Evolutionary conservation across 2,329 filamentous ascomycete genomes (phyloP), one percentile per base, ranked within the genome.

Genomic region (Leptographium galeiforme): DNA sequence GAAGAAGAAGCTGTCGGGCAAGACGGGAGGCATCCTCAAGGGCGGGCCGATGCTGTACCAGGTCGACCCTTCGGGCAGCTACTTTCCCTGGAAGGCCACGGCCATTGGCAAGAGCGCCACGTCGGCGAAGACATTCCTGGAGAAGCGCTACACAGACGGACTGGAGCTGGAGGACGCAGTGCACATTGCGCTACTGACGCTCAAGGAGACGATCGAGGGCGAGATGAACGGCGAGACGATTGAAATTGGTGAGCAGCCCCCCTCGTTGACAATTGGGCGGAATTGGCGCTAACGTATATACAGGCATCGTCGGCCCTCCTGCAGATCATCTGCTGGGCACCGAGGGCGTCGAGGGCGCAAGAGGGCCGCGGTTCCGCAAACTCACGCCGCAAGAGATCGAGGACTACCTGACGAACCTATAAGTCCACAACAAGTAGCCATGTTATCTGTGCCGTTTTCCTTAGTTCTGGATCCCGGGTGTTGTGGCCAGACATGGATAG

Each of bases 211-310:
- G 55, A 98, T 98, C 66, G 91, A 97, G 74, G 93, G 93, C 55
- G 93, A 97, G 74, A 97, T 97, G 91, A 97, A 91, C 62, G 91
- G 91, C 58, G 90, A 97, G 68, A 96, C 91, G 36, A 94, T 98
- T 59, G 93, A 98, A 73, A 96, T 98, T 69, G 91, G 89, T 89
- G 72, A 68, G 82, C 68, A 13, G 19, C 16, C 8, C 30, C 11
- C 46, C 47, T 7, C n/a, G 13, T 18, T 19, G 16, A 25, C 25
- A 49, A 13, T n/a, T 38, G 6, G 8, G 16, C 19, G 38, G 30
- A 30, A 16, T 12, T n/a, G 19, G 18, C 7, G 18, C 50, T 52
- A 47, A 52, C 43, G 46, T 53, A 36, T 6, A 50, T 46, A 4
- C 56, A 93, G 89, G 91, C 64, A 97, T 98, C 62, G 89, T 98